Conservation (phyloP, 352 stramenopile species). For the Pythium aquatile region DNA sequence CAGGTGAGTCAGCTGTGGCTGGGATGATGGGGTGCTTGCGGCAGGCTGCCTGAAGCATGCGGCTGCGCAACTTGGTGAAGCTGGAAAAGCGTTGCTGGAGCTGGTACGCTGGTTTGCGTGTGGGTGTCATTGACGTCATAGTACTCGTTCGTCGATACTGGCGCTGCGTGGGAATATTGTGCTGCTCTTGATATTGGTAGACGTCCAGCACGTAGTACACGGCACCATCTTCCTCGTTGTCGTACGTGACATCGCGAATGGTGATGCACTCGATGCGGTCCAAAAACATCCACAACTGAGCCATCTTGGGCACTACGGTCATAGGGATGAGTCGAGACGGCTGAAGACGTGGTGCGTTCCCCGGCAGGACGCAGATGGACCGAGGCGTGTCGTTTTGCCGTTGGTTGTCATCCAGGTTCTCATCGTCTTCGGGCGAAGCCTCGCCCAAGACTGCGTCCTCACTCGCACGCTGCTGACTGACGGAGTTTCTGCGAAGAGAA, state of each 20-base stretch:
- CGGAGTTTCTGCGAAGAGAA: neutral
- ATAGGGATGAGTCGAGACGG: constrained; percentile 44
- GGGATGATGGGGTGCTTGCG: constrained; percentile 34
- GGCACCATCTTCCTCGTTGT: constrained; percentile 42
- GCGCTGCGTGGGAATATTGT: constrained; percentile 32
- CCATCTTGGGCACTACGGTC: constrained; percentile 47
- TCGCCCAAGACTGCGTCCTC: neutral
- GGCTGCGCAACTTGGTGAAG: constrained; percentile 49
- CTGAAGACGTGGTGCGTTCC: constrained; percentile 30
- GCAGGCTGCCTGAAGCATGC: constrained; percentile 41
- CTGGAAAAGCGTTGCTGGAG: constrained; percentile 69
- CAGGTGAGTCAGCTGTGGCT: constrained; percentile 19
- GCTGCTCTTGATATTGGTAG: constrained; percentile 46
- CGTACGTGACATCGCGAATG: constrained; percentile 48
- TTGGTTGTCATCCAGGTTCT: constrained; percentile 13
- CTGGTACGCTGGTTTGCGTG: constrained; percentile 44
- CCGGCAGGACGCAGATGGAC: constrained; percentile 24
- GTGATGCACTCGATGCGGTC: constrained; percentile 56
- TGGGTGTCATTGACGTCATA: constrained; percentile 4
- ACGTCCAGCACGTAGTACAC: constrained; percentile 60
- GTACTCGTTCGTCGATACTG: neutral
- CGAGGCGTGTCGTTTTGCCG: constrained; percentile 5
- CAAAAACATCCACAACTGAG: constrained; percentile 52
- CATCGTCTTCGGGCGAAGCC: neutral
- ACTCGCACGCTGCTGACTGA: neutral